Evolutionary conservation across 768 basidiomycete genomes (phyloP).

Genomic region (Auricularia sp.): DNA sequence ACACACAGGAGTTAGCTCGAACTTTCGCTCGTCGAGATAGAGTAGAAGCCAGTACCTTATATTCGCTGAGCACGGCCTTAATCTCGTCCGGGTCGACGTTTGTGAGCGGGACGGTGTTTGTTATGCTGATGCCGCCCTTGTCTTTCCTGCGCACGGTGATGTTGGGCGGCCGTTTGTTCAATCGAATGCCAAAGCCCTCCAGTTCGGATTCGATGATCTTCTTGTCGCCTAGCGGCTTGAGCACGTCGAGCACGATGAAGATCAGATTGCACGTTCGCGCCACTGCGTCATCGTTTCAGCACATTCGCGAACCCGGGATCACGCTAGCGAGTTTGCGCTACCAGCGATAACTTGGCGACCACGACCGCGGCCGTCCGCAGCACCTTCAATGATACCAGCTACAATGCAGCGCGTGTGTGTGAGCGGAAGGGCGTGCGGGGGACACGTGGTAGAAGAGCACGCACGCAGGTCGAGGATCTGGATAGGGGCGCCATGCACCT

Average conservation of each 20-base stretch:
- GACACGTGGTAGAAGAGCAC: constrained; percentile 17
- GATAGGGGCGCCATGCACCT: constrained; percentile 91
- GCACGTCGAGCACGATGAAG: constrained; percentile 95
- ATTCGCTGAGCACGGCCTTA: constrained; percentile 89
- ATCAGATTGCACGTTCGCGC: constrained; percentile 97
- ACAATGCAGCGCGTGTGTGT: constrained; percentile 6
- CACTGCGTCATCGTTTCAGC: constrained; percentile 36
- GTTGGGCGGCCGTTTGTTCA: constrained; percentile 90
- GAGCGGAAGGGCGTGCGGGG: constrained; percentile 10
- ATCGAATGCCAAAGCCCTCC: constrained; percentile 94
- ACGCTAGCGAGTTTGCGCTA: constrained; percentile 24
- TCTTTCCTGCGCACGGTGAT: constrained; percentile 80
- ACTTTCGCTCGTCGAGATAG: not conserved
- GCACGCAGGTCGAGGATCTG: constrained; percentile 87
- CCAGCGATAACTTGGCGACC: constrained; percentile 90
- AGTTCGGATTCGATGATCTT: constrained; percentile 83
- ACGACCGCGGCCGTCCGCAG: constrained; percentile 90
- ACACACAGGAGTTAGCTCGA: not conserved
- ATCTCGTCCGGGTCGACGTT: constrained; percentile 95
- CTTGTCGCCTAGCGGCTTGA: constrained; percentile 96
- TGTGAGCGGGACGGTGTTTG: constrained; percentile 92
- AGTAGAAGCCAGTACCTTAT: constrained; percentile 44
- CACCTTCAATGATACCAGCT: constrained; percentile 98
- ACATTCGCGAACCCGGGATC: no score
- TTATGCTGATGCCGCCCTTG: constrained; percentile 83